These are phyloP conservation scores for Hsuehochloa calcarea DNA, from an alignment of 176 grass and related monocot species.

Conservation along the genomic window DNA sequence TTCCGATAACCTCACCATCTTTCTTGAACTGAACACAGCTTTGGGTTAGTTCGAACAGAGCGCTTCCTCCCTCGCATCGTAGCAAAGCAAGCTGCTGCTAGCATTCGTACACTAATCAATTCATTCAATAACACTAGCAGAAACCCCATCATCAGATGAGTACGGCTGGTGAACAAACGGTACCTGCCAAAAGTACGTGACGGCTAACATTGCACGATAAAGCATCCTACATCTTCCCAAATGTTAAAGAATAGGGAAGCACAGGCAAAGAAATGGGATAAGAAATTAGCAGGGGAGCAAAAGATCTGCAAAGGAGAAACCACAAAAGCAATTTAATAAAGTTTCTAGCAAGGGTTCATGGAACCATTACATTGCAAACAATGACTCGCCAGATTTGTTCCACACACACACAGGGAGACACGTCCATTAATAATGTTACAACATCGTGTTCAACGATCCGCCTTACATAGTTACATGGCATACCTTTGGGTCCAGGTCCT, in stretches of 20 bases:
- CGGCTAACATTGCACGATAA: background rate
- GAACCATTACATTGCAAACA: background rate
- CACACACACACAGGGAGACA: background rate
- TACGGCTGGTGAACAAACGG: background rate
- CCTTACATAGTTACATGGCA: constrained; percentile 33
- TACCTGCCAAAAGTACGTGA: background rate
- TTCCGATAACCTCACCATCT: constrained; percentile 5
- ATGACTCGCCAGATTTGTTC: background rate
- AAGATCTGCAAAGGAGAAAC: background rate
- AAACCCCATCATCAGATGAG: background rate
- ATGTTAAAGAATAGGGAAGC: background rate
- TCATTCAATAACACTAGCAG: background rate
- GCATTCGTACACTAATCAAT: background rate
- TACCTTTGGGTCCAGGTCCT: constrained; percentile 84
- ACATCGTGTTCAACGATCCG: background rate
- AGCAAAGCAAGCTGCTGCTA: background rate
- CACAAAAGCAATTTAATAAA: background rate
- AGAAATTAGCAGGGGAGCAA: background rate
- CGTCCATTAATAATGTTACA: constrained; percentile 14
- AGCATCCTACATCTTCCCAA: background rate
- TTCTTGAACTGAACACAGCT: background rate
- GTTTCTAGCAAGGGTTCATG: background rate
- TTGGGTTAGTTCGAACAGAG: background rate
- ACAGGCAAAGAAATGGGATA: background rate
- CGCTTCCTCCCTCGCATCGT: background rate